Percentiles rank a stretch among this genome's conserved stretches.
Evolutionary conservation across 2,329 filamentous ascomycete species (phyloP).

Genomic region (Aspergillus sp.): DNA sequence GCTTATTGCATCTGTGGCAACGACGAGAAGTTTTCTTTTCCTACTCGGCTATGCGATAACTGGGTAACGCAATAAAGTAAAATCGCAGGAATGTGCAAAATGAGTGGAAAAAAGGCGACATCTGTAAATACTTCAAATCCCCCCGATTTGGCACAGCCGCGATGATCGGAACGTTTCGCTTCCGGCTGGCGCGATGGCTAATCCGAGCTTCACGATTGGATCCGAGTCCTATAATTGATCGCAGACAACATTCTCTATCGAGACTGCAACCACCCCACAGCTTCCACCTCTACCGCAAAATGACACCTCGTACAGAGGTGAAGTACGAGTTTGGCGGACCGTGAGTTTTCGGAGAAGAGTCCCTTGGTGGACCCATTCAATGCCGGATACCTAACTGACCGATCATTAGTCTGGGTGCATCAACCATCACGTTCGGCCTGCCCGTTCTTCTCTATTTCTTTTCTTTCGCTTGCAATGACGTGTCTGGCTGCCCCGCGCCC

Average conservation of each 20-base stretch:
- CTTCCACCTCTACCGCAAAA: neutral
- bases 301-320: neutral
- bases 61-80: no score
- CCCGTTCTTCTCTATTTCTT: slow-evolving; percentile 75
- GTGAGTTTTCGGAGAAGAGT: slow-evolving; percentile 24
- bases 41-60: no score
- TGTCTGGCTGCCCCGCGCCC: slow-evolving; percentile 82
- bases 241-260: neutral
- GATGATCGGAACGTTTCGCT: neutral
- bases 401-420: slow-evolving; percentile 65
- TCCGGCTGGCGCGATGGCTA: neutral
- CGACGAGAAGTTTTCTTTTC: no score
- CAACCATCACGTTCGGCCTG: slow-evolving; percentile 72
- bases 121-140: no score
- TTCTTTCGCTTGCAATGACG: slow-evolving; percentile 83
- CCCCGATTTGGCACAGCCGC: no score
- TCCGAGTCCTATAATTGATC: neutral
- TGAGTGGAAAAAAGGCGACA: no score
- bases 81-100: no score
- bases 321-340: slow-evolving; percentile 43
- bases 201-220: neutral
- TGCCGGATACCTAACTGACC: slow-evolving; percentile 1
- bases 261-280: neutral
- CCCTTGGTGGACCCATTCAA: slow-evolving; percentile 6
- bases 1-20: no score